Base-by-base conservation (phyloP, 2,329 filamentous ascomycete genomes). In the Nemania serpens region DNA sequence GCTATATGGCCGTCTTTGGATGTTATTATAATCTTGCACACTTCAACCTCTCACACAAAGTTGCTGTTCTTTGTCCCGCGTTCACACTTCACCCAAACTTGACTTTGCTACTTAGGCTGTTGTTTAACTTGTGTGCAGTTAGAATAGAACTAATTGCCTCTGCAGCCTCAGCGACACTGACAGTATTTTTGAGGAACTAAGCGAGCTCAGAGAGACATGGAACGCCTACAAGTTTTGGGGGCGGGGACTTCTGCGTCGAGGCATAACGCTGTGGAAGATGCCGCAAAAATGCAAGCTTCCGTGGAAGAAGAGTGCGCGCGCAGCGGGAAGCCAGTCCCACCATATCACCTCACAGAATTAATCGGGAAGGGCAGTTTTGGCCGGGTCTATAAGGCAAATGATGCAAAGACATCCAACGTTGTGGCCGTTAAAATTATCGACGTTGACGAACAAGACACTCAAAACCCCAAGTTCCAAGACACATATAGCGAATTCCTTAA, bases 351-450 rank as follows among this genome's bases (percentile, higher is more conserved):
- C 37, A 80, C 84, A 12, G 89, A 91, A 73, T 79, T 91, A 57
- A 91, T 91, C 66, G 89, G 89, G 58, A 91, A 91, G 72, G 89
- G 89, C 45, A 87, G 85, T 62, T 91, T 89, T 71, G 89, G 89
- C 1, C 84, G 88, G 37, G 89, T 92, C 15, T 92, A 90, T 76
- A 91, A 90, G 74, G 88, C 82, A 34, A 79, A 75, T 17, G 75
- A 78, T 18, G 61, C 77, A 42, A 78, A 75, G 47, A 79, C 77
- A 2, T 77, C 78, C 42, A 74, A 82, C 64, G 76, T 91, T 20
- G 89, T 92, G 22, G 89, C 90, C 17, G 84, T 93, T 71, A 93
- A 95, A 76, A 93, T 93, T 68, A 91, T 93, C 70, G 89, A 93
- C 72, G 90, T 94, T 48, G 91, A 95, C 70, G 89, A 90, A 70